phyloP scores from a whole-genome alignment of 495 filamentous ascomycete genomes.

The Pyrenopolyporus hunteri region DNA sequence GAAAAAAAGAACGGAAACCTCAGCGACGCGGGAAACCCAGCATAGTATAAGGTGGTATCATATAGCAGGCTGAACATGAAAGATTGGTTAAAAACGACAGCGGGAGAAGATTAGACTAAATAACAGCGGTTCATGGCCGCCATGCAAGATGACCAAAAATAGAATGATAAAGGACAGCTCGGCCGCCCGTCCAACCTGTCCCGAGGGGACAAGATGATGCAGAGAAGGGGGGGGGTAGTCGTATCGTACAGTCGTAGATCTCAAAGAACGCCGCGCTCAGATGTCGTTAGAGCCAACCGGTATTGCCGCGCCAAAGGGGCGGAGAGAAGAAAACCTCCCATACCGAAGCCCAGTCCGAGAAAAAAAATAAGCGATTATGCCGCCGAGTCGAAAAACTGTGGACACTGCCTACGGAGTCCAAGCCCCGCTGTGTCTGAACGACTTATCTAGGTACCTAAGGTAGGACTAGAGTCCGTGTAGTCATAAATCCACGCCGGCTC shows the following conservation, averaged over 20 bases:
- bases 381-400: not conserved
- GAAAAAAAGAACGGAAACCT: constrained; percentile 5
- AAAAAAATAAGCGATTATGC: constrained; percentile 5
- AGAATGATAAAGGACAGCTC: constrained; percentile 7
- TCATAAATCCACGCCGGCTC: constrained; percentile 39
- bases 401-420: not conserved
- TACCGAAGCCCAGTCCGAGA: constrained; percentile 20
- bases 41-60: constrained; percentile 16
- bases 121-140: not conserved
- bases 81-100: constrained; percentile 2
- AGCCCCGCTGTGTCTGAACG: not conserved
- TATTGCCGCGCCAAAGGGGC: constrained; percentile 18
- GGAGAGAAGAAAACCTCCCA: constrained; percentile 25
- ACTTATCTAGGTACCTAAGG: not conserved
- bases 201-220: not conserved
- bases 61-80: constrained; percentile 11
- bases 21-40: not conserved
- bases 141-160: not conserved
- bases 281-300: constrained; percentile 28
- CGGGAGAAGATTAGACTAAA: constrained; percentile 2
- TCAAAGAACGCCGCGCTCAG: constrained; percentile 32
- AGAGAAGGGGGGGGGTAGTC: constrained; percentile 9
- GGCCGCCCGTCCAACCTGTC: not conserved
- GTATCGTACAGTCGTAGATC: constrained; percentile 34
- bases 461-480: constrained; percentile 32